Evolutionary conservation across 2,329 filamentous ascomycete species (phyloP), one percentile per base, ranked within the genome.

Genomic region (Aspergillus pseudoterreus): DNA sequence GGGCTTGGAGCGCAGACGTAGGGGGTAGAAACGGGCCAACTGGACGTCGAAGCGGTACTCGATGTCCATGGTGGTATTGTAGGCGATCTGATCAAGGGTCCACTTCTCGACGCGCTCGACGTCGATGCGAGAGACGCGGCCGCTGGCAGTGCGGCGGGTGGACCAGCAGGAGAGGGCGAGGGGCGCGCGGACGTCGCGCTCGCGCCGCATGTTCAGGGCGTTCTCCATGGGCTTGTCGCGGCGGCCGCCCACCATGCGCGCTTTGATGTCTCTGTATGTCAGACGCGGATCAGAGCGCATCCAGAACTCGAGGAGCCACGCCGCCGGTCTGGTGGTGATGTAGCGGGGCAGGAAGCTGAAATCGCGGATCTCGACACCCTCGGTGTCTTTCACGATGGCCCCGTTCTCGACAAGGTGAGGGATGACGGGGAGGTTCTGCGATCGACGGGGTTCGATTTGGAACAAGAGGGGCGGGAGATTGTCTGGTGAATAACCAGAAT

Each of bases 301-400:
- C 66, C 66, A 68, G 51, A 57, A 66, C 47, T 68, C 66, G 35
- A 68, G 49, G 1, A 68, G 53, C 66, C 66, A 68, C 6, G 51
- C 62, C 1, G 56, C 22, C 4, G 61, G 56, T 2, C 55, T 54
- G n/a, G 54, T 38, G 19, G 63, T 59, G 46, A 68, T 67, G 47
- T 63, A 64, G 4, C 60, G 55, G 6, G 65, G 66, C 2, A 68
- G 55, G 48, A 67, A 63, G 1, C 48, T 33, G 45, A 65, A 67
- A 45, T 58, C 46, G 36, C 59, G 56, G 17, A 68, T 48, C 8
- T 56, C 51, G 14, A 43, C 46, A 10, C 53, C 55, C 6, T 58
- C 46, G 21, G 43, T 42, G 36, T 57, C 56, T 9, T 15, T 47
- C 6, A 54, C 53, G 6, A 47, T n/a, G 11, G 43, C 27, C 10